These are phyloP conservation scores for Epichloe scottii DNA, from an alignment of 2,329 filamentous ascomycete species.

Conservation along the genomic window DNA sequence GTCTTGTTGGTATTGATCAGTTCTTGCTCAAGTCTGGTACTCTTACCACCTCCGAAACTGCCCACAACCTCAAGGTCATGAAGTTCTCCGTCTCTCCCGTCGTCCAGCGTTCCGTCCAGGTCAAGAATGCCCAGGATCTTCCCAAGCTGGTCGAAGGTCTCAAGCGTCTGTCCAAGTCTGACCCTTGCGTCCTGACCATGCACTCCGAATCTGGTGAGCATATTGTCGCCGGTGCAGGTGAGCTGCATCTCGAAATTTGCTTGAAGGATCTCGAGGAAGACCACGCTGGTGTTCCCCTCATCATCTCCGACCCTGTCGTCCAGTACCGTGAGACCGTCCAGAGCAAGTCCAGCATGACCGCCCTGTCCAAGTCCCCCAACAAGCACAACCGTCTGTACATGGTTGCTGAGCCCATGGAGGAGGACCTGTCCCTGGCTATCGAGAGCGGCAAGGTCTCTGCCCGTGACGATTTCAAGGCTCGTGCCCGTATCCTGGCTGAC, in stretches of 20 bases:
- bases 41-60: conserved; percentile 89
- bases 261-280: conserved; percentile 99
- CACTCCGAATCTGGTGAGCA: conserved; percentile 94
- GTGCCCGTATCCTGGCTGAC: conserved; percentile 90
- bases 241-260: conserved; percentile 99
- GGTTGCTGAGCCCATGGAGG: conserved; percentile 75
- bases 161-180: conserved; percentile 99
- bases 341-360: conserved; percentile 79
- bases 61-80: conserved; percentile 99
- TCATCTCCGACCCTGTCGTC: conserved; percentile 95
- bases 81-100: conserved; percentile 99
- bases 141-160: conserved; percentile 99
- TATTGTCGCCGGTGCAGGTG: conserved; percentile 97
- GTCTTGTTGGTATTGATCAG: conserved; percentile 98
- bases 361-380: conserved; percentile 99
- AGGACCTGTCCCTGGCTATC: conserved; percentile 85
- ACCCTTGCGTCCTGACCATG: conserved; percentile 89
- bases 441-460: conserved; percentile 84
- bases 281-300: conserved; percentile 96
- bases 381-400: conserved; percentile 99
- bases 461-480: conserved; percentile 97
- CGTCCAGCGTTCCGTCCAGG: conserved; percentile 95
- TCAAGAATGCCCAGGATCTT: conserved; percentile 99
- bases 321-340: conserved; percentile 95
- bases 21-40: conserved; percentile 99